Evolutionary conservation across 371 early-diverging fungal genomes (phyloP), one percentile per base, ranked within the genome.

Genomic region (Agmasoma carcini): DNA sequence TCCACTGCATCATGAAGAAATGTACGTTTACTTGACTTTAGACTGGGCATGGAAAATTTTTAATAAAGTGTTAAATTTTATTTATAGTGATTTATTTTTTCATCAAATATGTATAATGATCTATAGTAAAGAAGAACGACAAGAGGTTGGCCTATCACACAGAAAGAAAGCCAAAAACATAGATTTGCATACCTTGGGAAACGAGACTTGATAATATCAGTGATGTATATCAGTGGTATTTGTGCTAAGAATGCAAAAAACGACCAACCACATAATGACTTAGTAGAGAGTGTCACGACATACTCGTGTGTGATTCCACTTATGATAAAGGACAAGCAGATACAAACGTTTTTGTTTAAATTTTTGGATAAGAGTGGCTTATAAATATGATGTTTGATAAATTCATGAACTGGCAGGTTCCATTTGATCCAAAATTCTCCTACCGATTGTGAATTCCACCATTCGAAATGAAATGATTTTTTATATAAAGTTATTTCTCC

Each of bases 401-500:
- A 92, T 37, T 84, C 80, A 68, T 95, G 88, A 23, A 92, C 96
- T 1, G 88, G 90, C 58, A 82, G 85, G 75, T 95, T 95, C 96
- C 96, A 95, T 65, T 87, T 85, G 45, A 88, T 81, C 39, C 90
- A 87, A 76, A 86, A 95, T 70, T 90, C 90, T 59, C 84, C 87
- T 61, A 83, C 86, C 0, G 83, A 81, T n/a, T 79, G 71, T n/a
- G 80, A 77, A 72, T 95, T 93, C 93, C 93, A 95, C 91, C 92
- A 94, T 71, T 90, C 88, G 55, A 86, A 87, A 75, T 91, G 93
- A 76, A 92, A 91, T 39, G 87, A 81, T 69, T 95, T 92, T n/a
- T 90, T 88, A 73, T 90, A 91, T 33, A 81, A 72, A 43, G 86
- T 90, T 25, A 93, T 67, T 66, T 95, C 93, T 23, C 90, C 91